Evolutionary conservation across 495 filamentous ascomycete genomes (phyloP).

Genomic region (Aspergillus nanangensis): DNA sequence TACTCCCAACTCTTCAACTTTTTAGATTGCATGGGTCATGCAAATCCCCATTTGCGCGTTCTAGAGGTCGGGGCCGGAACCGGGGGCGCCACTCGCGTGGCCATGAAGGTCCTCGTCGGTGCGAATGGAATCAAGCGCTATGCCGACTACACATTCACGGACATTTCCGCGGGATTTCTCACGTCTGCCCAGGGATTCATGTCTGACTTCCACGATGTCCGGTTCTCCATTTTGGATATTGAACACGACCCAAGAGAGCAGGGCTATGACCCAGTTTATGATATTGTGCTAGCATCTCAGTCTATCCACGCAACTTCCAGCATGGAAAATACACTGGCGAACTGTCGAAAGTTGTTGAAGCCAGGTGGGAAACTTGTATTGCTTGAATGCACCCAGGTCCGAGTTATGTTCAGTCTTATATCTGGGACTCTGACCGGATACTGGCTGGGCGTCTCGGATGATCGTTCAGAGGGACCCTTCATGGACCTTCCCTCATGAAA

Average conservation of each 20-base stretch:
- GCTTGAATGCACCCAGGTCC: not conserved
- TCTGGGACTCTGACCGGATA: not conserved
- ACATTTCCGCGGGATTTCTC: slow-evolving; percentile 3
- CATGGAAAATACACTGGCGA: not conserved
- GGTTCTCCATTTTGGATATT: not conserved
- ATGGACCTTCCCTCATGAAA: not conserved
- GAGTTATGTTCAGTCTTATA: not conserved
- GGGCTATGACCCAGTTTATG: not conserved
- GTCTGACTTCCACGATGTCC: not conserved
- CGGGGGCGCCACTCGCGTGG: not conserved
- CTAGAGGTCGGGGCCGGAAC: slow-evolving; percentile 5
- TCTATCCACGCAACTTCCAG: slow-evolving; percentile 3
- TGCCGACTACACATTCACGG: not conserved
- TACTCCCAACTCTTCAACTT: not conserved
- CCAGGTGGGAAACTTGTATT: slow-evolving; percentile 1
- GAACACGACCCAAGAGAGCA: slow-evolving; percentile 4
- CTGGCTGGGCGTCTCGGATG: not conserved
- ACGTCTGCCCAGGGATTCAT: not conserved
- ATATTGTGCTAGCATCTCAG: slow-evolving; percentile 3
- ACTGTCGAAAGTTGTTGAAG: not conserved
- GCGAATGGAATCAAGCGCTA: not conserved
- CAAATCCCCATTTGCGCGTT: not conserved
- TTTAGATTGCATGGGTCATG: not conserved
- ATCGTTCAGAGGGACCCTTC: not conserved
- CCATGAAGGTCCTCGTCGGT: not conserved